Evolutionary conservation across 2,329 filamentous ascomycete genomes (phyloP).

Genomic region (Daldinia sp.): DNA sequence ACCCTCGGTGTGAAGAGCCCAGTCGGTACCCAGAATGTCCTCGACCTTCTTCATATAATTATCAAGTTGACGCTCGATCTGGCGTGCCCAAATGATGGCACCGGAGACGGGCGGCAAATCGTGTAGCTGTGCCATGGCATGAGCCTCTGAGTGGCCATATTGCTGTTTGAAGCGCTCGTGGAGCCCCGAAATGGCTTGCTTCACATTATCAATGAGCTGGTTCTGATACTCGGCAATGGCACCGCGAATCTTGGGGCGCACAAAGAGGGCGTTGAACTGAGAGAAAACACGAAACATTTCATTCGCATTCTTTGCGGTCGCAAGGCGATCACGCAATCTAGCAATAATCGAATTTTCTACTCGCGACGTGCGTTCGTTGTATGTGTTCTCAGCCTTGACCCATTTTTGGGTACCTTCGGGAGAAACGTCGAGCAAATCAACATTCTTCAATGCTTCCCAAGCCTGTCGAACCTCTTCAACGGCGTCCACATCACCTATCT

Average conservation of each 20-base stretch:
- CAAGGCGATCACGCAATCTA: constrained; percentile 88
- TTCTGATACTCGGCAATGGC: constrained; percentile 99
- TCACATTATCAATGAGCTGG: constrained; percentile 97
- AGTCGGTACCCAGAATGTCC: constrained; percentile 93
- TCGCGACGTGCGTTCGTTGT: constrained; percentile 96
- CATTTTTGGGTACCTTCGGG: constrained; percentile 90
- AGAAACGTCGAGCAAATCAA: constrained; percentile 93
- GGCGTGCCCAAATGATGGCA: constrained; percentile 96
- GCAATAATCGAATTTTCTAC: constrained; percentile 99
- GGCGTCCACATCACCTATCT: constrained; percentile 96
- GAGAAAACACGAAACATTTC: constrained; percentile 99
- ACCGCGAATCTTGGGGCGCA: constrained; percentile 97
- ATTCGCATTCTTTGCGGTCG: constrained; percentile 95
- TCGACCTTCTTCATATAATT: constrained; percentile 99
- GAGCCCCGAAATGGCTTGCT: constrained; percentile 90
- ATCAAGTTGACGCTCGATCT: constrained; percentile 95
- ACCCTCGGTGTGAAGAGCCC: constrained; percentile 93
- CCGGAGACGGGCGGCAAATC: constrained; percentile 96
- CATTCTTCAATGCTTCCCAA: constrained; percentile 92
- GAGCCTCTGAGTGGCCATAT: constrained; percentile 97
- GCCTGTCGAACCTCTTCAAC: constrained; percentile 96
- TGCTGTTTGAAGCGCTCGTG: constrained; percentile 99
- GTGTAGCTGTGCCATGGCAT: constrained; percentile 97
- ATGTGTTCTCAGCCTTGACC: constrained; percentile 93
- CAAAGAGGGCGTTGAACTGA: constrained; percentile 98